phyloP scores from a whole-genome alignment of 176 grass and related monocot species.

The Elymus sibiricus region DNA sequence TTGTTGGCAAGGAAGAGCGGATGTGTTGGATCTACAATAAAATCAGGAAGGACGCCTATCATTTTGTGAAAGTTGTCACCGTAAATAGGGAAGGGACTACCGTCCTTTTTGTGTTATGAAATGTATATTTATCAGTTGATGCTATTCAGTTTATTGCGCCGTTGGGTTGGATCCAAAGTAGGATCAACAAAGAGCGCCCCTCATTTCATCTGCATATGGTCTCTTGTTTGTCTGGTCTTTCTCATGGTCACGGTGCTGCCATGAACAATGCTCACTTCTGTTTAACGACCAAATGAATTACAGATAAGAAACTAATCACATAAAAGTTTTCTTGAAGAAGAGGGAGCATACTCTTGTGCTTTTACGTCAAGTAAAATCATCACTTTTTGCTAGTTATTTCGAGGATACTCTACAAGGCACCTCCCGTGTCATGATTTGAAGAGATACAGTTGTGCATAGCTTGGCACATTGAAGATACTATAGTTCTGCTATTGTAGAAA shows the following conservation, averaged over 20 bases:
- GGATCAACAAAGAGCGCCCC: too few species aligned
- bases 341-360: not conserved
- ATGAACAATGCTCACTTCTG: not conserved
- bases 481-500: not conserved
- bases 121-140: too few species aligned
- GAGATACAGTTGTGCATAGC: not conserved
- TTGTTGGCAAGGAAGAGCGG: too few species aligned
- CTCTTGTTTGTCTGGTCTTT: not conserved
- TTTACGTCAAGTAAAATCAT: not conserved
- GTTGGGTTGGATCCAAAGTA: too few species aligned
- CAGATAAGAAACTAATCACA: not conserved
- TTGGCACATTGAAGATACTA: not conserved
- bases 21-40: too few species aligned
- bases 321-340: not conserved
- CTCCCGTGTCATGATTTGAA: not conserved
- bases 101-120: not conserved
- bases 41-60: too few species aligned
- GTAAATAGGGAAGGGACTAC: too few species aligned
- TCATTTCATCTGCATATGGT: not conserved
- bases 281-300: not conserved
- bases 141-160: too few species aligned
- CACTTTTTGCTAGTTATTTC: not conserved
- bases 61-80: too few species aligned
- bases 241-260: not conserved
- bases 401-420: not conserved